Conservation (phyloP, 345 rosid species). For the Anacardium occidentale region DNA sequence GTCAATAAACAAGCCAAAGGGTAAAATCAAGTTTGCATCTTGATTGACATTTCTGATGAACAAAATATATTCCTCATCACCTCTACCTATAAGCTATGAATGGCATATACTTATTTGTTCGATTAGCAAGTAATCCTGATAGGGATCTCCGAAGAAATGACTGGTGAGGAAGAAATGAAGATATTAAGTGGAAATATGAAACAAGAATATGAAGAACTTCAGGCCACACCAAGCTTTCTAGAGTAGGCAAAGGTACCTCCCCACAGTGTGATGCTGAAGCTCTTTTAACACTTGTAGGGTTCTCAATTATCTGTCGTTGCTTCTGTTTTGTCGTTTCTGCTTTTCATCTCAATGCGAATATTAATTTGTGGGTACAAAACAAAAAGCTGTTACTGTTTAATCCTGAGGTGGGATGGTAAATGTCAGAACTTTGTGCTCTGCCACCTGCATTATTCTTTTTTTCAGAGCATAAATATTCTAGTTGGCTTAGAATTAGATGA, state of each 20-base stretch:
- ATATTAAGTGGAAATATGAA: neutral
- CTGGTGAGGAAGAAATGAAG: neutral
- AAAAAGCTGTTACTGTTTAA: neutral
- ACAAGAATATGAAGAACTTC: neutral
- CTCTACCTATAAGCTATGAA: neutral
- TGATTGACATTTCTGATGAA: neutral
- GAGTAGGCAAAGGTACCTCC: neutral
- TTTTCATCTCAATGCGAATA: neutral
- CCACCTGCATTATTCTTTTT: neutral
- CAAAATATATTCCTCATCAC: neutral
- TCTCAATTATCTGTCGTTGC: neutral
- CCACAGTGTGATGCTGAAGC: neutral
- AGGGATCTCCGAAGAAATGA: neutral
- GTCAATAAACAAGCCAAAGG: slow-evolving; percentile 5
- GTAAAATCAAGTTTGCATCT: neutral
- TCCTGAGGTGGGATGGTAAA: neutral
- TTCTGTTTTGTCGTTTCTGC: neutral
- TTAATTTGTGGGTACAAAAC: neutral
- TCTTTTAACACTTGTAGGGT: neutral
- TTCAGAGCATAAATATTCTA: neutral
- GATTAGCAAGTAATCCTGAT: slow-evolving; percentile 10
- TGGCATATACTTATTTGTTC: neutral
- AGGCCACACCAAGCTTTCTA: neutral
- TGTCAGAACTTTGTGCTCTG: neutral
- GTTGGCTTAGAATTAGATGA: neutral